These are phyloP conservation scores for Suhomyces xylopsoci DNA, from an alignment of 805 yeast genomes.

Conservation along the genomic window DNA sequence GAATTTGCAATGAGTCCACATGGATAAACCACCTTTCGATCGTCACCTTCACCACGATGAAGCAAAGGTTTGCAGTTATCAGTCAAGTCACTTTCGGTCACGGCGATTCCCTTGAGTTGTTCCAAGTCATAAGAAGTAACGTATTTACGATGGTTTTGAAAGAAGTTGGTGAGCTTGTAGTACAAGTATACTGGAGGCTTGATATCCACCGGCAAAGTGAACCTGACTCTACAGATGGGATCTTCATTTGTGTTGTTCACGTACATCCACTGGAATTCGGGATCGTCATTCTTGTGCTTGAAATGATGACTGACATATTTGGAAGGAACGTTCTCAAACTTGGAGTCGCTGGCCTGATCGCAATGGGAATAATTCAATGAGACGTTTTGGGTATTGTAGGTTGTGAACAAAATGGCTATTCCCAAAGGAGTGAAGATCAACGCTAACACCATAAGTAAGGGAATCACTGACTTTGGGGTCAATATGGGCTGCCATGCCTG, in stretches of 20 bases:
- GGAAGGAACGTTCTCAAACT: constrained; percentile 53
- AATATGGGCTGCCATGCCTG: constrained; percentile 84
- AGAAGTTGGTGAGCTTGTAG: constrained; percentile 85
- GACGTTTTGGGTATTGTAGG: constrained; percentile 73
- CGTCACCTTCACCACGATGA: constrained; percentile 39
- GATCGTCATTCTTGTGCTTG: constrained; percentile 37
- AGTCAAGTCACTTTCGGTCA: constrained; percentile 47
- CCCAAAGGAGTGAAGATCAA: constrained; percentile 89
- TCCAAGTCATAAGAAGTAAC: constrained; percentile 79
- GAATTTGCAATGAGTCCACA: constrained; percentile 96
- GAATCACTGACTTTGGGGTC: constrained; percentile 88
- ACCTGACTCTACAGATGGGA: constrained; percentile 61
- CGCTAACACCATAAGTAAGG: constrained; percentile 70
- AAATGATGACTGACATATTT: constrained; percentile 63
- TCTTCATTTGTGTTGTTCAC: constrained; percentile 34
- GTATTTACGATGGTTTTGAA: constrained; percentile 91
- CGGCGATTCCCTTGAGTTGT: constrained; percentile 78
- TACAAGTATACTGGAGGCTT: constrained; percentile 71
- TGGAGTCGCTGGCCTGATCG: constrained; percentile 33
- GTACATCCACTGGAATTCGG: constrained; percentile 65
- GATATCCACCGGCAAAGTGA: constrained; percentile 69
- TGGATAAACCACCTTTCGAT: constrained; percentile 62
- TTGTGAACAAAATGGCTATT: constrained; percentile 74
- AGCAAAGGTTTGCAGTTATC: constrained; percentile 36
- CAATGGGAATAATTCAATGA: constrained; percentile 77